Base-by-base conservation (phyloP, 148 eudicot genomes). In the Heliamphora exappendiculata region DNA sequence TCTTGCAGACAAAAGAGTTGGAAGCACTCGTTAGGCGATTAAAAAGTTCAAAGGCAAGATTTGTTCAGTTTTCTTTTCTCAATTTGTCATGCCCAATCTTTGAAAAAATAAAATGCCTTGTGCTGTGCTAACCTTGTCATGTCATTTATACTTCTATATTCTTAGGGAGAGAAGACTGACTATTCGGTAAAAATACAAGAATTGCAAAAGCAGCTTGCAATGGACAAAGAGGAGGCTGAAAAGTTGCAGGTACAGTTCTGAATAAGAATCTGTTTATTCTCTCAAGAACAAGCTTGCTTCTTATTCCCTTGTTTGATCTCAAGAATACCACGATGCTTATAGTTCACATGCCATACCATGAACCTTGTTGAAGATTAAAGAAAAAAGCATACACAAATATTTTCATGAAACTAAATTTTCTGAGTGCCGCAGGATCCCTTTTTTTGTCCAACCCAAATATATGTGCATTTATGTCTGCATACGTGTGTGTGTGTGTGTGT, bases 161-260 rank as follows among this genome's bases (percentile, higher is more conserved):
- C 62, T 41, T 76, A 95, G 99, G 97, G 90, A 64, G 96, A 89
- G 70, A 91, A 95, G 79, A 95, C 82, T 33, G 99, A 95, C 82
- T 92, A 89, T 89, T 87, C 99, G 44, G 75, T 87, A 44, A 95
- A 95, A 84, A 95, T 95, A 81, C 97, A 85, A 81, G 99, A 95
- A 79, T 83, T 95, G 85, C 94, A 91, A 84, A 95, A 87, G 94
- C 99, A 95, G 82, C 94, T 95, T 76, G 69, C 87, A 13, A 86
- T 95, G 90, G 97, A 95, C 85, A 82, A 83, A 77, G 96, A 89
- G 84, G 99, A 92, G 85, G 97, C 89, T 81, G 90, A 92, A 83
- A 95, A 91, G 79, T 82, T 95, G 73, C 90, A 92, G 97, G 99
- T 92, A 79, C 16, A 19, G 24, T 29, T 5, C 17, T 17, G 36